A percentile compares a stretch with the other conserved stretches of the same genome.
These are phyloP conservation scores for Parastagonospora avenae DNA, from an alignment of 2,329 filamentous ascomycete genomes.

Conservation along the genomic window DNA sequence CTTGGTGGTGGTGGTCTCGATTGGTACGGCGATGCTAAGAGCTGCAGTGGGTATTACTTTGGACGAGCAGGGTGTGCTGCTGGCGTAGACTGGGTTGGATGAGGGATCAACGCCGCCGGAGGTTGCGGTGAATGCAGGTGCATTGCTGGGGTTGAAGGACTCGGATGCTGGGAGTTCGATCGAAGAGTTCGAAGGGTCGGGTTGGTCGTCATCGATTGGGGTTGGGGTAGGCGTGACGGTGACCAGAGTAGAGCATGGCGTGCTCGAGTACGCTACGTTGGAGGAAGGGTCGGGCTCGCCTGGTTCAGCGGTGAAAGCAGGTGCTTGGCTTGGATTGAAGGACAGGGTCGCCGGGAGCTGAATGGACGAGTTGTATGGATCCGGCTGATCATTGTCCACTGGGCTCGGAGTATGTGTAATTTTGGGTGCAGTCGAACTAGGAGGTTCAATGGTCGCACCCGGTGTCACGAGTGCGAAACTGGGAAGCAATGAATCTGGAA, in stretches of 20 bases:
- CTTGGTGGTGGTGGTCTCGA: slow-evolving; percentile 4
- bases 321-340: slow-evolving; percentile 19
- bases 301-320: slow-evolving; percentile 20
- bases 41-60: neutral
- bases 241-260: slow-evolving; percentile 11
- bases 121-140: neutral
- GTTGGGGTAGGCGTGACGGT: slow-evolving; percentile 6
- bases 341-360: slow-evolving; percentile 16
- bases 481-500: slow-evolving; percentile 16
- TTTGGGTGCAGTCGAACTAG: slow-evolving; percentile 8
- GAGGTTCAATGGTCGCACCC: slow-evolving; percentile 23
- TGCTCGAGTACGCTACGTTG: slow-evolving; percentile 18
- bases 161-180: neutral
- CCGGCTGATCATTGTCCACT: slow-evolving; percentile 15
- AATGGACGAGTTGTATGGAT: slow-evolving; percentile 15
- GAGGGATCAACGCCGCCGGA: too few species aligned
- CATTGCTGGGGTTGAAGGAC: neutral
- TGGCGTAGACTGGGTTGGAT: too few species aligned
- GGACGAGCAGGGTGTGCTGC: too few species aligned
- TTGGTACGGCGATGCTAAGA: neutral
- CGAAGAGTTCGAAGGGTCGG: neutral
- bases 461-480: slow-evolving; percentile 24
- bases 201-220: neutral
- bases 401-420: slow-evolving; percentile 7
- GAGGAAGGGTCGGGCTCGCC: slow-evolving; percentile 14